Percentiles rank a stretch among this genome's conserved stretches.
Conservation (phyloP, 805 yeast species). For the Lipomyces yamadae region DNA sequence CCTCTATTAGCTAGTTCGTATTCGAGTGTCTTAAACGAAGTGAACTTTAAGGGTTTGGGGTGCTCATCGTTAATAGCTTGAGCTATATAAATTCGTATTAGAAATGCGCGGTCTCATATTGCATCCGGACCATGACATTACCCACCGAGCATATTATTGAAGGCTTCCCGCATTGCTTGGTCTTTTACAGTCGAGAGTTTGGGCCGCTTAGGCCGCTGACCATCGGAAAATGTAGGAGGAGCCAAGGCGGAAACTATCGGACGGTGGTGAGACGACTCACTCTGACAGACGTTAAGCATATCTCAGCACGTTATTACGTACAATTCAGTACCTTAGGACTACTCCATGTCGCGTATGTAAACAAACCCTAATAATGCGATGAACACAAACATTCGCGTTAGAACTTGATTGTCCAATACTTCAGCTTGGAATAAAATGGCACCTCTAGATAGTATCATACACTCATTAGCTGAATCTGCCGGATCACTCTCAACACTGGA, state of each 20-base stretch:
- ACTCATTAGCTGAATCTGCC: conserved; percentile 37
- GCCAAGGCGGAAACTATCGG: neutral
- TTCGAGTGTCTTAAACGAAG: too few species aligned
- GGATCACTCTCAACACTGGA: conserved; percentile 35
- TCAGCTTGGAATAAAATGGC: conserved; percentile 15
- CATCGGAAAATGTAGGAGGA: neutral
- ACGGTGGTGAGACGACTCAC: too few species aligned
- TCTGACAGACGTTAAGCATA: neutral
- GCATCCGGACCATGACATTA: too few species aligned
- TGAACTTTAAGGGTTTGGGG: too few species aligned
- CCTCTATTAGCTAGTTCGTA: too few species aligned
- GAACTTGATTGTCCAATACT: neutral
- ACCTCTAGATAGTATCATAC: conserved; percentile 20
- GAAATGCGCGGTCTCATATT: too few species aligned
- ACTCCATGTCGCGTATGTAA: neutral
- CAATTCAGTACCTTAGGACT: neutral
- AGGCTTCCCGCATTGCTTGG: neutral
- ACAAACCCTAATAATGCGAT: neutral
- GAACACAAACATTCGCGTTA: neutral
- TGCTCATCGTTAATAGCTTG: too few species aligned
- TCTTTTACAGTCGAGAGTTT: neutral
- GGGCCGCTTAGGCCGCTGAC: neutral
- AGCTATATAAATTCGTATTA: too few species aligned
- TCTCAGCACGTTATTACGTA: neutral
- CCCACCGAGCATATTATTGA: neutral